Conservation (phyloP, 805 yeast genomes). For the Wickerhamiella alocasiicola region DNA sequence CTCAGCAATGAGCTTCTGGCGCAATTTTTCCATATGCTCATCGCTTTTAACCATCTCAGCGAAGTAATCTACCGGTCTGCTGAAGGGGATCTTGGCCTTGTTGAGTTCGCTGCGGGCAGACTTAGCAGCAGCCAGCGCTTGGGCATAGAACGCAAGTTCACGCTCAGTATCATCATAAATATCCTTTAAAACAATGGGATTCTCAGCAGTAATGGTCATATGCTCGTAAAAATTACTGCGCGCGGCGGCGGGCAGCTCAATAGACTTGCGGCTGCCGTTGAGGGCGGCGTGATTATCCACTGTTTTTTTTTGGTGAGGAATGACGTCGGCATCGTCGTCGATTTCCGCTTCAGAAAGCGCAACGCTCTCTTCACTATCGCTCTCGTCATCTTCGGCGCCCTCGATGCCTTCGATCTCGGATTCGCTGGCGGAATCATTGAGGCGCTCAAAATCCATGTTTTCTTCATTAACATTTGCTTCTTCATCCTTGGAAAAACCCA, state of each 20-base stretch:
- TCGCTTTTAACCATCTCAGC: constrained; percentile 98
- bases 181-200: constrained; percentile 54
- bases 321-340: constrained; percentile 89
- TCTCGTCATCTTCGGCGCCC: constrained; percentile 41
- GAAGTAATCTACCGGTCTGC: constrained; percentile 89
- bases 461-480: not conserved
- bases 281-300: constrained; percentile 76
- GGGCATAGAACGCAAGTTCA: constrained; percentile 90
- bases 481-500: constrained; percentile 17
- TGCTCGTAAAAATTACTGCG: constrained; percentile 73
- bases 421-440: constrained; percentile 28
- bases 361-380: constrained; percentile 67
- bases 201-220: constrained; percentile 53
- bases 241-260: constrained; percentile 37
- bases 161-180: constrained; percentile 92
- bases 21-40: constrained; percentile 93
- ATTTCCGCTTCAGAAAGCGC: constrained; percentile 84
- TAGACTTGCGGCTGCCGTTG: constrained; percentile 22
- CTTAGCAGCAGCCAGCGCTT: constrained; percentile 73
- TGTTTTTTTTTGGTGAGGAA: constrained; percentile 82
- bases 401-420: constrained; percentile 31
- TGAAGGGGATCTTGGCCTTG: constrained; percentile 68
- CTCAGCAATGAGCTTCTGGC: constrained; percentile 66
- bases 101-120: constrained; percentile 53
- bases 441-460: constrained; percentile 13